A percentile compares a stretch with the other conserved stretches of the same genome.
These are phyloP conservation scores for Stellera chamaejasme DNA, from an alignment of 345 rosid genomes.

Conservation along the genomic window DNA sequence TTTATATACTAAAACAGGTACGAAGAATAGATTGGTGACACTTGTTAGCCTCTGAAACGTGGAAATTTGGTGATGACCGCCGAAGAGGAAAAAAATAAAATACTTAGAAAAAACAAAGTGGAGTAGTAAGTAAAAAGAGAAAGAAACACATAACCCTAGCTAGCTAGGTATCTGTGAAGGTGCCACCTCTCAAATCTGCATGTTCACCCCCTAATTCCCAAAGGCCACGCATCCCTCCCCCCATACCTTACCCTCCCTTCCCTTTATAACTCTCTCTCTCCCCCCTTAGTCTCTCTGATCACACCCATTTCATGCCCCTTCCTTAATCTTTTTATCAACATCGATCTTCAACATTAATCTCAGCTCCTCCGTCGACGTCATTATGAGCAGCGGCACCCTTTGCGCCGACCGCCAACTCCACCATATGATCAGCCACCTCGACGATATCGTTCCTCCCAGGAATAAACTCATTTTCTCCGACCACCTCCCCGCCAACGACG, in stretches of 20 bases:
- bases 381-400: slow-evolving; percentile 38
- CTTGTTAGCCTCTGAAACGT: too few relatives aligned
- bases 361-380: neutral
- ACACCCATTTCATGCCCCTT: slow-evolving; percentile 5
- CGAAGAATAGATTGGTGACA: too few relatives aligned
- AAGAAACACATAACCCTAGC: neutral
- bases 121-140: too few relatives aligned
- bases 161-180: slow-evolving; percentile 13
- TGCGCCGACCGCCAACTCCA: slow-evolving; percentile 35
- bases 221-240: slow-evolving; percentile 35
- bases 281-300: slow-evolving; percentile 6
- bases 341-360: too few relatives aligned
- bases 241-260: slow-evolving; percentile 13
- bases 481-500: slow-evolving; percentile 10
- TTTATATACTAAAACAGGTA: too few relatives aligned
- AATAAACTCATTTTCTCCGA: slow-evolving; percentile 31
- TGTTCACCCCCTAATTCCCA: slow-evolving; percentile 33
- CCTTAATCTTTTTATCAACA: neutral
- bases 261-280: neutral
- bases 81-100: too few relatives aligned
- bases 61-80: too few relatives aligned
- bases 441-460: slow-evolving; percentile 52
- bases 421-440: slow-evolving; percentile 16
- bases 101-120: too few relatives aligned
- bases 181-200: slow-evolving; percentile 51